Evolutionary conservation across 257 asterid species (phyloP).

Genomic region (Nicotiana obtusifolia): DNA sequence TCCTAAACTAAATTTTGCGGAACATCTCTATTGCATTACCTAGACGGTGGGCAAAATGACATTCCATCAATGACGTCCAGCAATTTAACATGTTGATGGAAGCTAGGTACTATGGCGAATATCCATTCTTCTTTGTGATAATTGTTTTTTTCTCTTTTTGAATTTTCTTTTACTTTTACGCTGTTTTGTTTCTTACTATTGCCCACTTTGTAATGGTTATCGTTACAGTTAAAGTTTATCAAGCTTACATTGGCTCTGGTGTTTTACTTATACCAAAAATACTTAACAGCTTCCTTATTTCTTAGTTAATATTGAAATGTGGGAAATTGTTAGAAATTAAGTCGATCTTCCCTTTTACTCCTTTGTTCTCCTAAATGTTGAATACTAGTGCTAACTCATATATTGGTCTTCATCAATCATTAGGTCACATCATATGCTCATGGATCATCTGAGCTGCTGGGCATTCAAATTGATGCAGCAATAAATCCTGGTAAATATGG

Average conservation of each 20-base stretch:
- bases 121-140: background rate
- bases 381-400: constrained; percentile 11
- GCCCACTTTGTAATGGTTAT: background rate
- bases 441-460: constrained; percentile 92
- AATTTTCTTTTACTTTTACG: background rate
- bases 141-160: background rate
- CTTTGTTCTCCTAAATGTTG: background rate
- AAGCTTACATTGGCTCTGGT: background rate
- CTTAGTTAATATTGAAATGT: background rate
- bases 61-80: background rate
- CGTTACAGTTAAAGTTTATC: background rate
- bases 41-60: background rate
- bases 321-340: background rate
- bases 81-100: background rate
- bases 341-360: background rate
- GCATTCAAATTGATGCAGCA: constrained; percentile 99
- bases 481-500: constrained; percentile 74
- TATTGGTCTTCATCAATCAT: constrained; percentile 18
- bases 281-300: background rate
- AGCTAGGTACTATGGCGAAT: background rate
- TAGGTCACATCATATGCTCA: constrained; percentile 99
- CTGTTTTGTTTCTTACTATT: background rate
- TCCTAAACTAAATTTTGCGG: background rate
- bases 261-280: background rate
- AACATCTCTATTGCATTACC: background rate